These are phyloP conservation scores for Hirsutella rhossiliensis DNA, from an alignment of 2,329 filamentous ascomycete genomes.

Conservation along the genomic window DNA sequence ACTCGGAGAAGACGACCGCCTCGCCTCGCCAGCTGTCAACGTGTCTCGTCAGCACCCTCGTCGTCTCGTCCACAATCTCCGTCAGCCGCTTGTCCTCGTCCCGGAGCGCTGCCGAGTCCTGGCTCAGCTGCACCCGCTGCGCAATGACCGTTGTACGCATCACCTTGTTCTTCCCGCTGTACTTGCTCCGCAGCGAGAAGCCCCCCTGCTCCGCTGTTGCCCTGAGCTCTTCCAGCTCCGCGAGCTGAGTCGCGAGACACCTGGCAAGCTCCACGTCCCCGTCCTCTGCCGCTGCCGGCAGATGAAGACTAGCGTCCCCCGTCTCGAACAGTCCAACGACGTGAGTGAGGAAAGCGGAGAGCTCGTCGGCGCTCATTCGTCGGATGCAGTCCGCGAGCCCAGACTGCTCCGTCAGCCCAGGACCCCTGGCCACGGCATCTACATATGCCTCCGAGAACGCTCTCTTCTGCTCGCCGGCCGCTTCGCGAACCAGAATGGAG, in stretches of 20 bases:
- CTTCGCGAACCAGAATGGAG: slow-evolving; percentile 32
- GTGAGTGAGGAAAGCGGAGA: slow-evolving; percentile 14
- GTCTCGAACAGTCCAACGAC: slow-evolving; percentile 16
- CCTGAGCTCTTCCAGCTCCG: slow-evolving; percentile 33
- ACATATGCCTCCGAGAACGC: slow-evolving; percentile 48
- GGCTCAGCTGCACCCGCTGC: slow-evolving; percentile 70
- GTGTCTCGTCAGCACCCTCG: slow-evolving; percentile 12
- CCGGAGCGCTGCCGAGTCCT: slow-evolving; percentile 58
- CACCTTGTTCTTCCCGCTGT: slow-evolving; percentile 58
- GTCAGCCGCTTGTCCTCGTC: slow-evolving; percentile 62
- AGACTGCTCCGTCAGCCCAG: slow-evolving; percentile 37
- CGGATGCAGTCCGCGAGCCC: slow-evolving; percentile 46
- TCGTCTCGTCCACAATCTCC: slow-evolving; percentile 42
- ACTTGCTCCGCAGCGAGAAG: slow-evolving; percentile 55
- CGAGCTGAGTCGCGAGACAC: slow-evolving; percentile 27
- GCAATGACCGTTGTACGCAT: slow-evolving; percentile 68
- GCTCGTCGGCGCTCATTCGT: slow-evolving; percentile 32
- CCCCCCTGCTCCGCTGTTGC: slow-evolving; percentile 29
- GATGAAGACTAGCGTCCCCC: slow-evolving; percentile 24
- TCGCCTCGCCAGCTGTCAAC: slow-evolving; percentile 10
- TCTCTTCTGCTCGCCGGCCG: slow-evolving; percentile 20
- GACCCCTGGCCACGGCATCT: slow-evolving; percentile 43
- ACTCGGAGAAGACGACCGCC: slow-evolving; percentile 50
- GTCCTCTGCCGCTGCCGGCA: slow-evolving; percentile 18
- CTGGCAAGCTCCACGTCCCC: slow-evolving; percentile 18